phyloP scores from a whole-genome alignment of 176 grass and related monocot species.

The Oryza australiensis region DNA sequence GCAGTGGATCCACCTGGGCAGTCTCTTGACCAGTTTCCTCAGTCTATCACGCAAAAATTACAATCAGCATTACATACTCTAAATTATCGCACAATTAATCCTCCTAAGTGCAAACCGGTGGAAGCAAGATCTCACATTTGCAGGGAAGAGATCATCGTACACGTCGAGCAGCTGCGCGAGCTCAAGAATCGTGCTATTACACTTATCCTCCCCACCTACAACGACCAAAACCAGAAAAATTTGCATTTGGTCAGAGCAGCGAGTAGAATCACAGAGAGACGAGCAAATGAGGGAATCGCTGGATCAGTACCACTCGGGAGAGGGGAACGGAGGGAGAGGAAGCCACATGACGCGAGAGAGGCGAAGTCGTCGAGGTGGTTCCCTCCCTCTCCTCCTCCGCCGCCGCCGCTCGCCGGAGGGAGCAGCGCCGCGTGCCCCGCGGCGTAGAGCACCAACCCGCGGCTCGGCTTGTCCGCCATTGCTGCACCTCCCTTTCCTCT shows the following conservation, averaged over 20 bases:
- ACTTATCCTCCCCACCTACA: constrained; percentile 45
- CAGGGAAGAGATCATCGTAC: constrained; percentile 60
- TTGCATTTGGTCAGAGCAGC: neutral
- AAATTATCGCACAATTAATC: neutral
- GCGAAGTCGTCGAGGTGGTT: constrained; percentile 74
- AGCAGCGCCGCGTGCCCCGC: constrained; percentile 65
- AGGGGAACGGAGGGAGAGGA: constrained; percentile 74
- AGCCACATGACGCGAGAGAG: constrained; percentile 66
- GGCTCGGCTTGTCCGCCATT: constrained; percentile 98
- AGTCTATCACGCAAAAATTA: constrained; percentile 40
- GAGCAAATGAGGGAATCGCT: neutral
- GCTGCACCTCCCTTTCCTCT: neutral
- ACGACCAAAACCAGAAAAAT: neutral
- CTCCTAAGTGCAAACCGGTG: neutral
- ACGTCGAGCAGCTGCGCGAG: constrained; percentile 83
- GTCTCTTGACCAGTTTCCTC: constrained; percentile 18
- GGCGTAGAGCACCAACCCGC: constrained; percentile 80
- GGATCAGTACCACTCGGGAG: constrained; percentile 34
- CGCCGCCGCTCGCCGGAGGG: constrained; percentile 15
- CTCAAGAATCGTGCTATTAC: constrained; percentile 57
- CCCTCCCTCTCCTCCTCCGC: neutral
- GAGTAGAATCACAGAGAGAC: neutral
- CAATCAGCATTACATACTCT: neutral
- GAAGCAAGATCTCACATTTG: constrained; percentile 46
- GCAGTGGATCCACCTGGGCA: constrained; percentile 38